Evolutionary conservation across 1,284 basidiomycete species (phyloP), one percentile per base, ranked within the genome.

Genomic region (Kwoniella shivajii): DNA sequence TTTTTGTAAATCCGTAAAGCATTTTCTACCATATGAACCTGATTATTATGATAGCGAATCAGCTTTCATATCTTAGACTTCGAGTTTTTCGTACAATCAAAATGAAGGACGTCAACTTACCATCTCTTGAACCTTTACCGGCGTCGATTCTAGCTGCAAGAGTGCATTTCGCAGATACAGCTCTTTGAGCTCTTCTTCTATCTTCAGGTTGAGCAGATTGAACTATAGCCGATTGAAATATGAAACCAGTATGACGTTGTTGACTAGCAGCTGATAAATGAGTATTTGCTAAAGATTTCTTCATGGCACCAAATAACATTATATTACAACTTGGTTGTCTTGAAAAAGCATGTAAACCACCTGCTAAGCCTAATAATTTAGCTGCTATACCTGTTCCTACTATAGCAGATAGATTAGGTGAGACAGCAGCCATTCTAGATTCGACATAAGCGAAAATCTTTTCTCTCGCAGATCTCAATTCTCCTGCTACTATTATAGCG

Each of bases 361-460:
- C 96, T 31, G 96, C 93, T 43, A 97, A 92, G 75, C 96, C 96
- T 43, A 99, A 86, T 46, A 99, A 81, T 82, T 99, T 99, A 46
- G 96, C 95, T 41, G 96, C 96, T 80, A 93, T 95, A 62, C 90
- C 91, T 53, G 95, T 97, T 73, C 96, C 95, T 77, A 99, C 91
- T 75, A 99, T 95, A 73, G 90, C 89, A 68, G 92, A 95, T 73
- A 99, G 86, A 78, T 99, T 99, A 64, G 96, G 96, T 60, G 95
- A 94, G 69, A 99, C 88, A 51, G 94, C 86, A 79, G 91, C 90
- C 91, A 99, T 99, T 77, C 96, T 86, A 71, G 92, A 96, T 82
- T 96, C 95, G 76, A 99, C 96, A 82, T 98, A 99, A 81, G 90
- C 87, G 80, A 99, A 93, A 67, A 99, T 99, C 86, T 92, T 89